Percentiles rank a stretch among this genome's conserved stretches.
Evolutionary conservation across 2,329 filamentous ascomycete genomes (phyloP).

Genomic region (Apiospora koreana): DNA sequence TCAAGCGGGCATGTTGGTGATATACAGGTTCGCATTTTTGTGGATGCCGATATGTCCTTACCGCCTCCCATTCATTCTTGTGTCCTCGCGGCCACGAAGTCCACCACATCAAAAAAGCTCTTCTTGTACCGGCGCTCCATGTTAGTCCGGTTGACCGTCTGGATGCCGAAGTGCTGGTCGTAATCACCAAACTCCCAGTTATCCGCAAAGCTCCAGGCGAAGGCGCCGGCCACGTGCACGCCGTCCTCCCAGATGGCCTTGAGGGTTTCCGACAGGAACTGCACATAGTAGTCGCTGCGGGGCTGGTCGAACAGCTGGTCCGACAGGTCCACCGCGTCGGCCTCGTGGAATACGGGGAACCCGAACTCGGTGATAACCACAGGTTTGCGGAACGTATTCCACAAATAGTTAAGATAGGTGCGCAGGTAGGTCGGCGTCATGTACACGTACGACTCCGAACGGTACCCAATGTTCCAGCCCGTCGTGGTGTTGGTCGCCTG

Average conservation of each 20-base stretch:
- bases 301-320: slow-evolving; percentile 57
- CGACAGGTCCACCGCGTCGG: slow-evolving; percentile 37
- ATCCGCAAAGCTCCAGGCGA: slow-evolving; percentile 54
- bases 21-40: no score
- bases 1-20: no score
- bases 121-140: slow-evolving; percentile 55
- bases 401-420: slow-evolving; percentile 56
- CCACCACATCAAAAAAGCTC: slow-evolving; percentile 59
- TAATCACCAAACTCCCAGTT: slow-evolving; percentile 59
- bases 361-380: slow-evolving; percentile 58
- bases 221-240: slow-evolving; percentile 53
- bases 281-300: slow-evolving; percentile 55
- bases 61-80: not conserved
- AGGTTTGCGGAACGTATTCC: slow-evolving; percentile 56
- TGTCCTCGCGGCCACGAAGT: slow-evolving; percentile 40
- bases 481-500: slow-evolving; percentile 46
- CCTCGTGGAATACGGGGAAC: slow-evolving; percentile 53
- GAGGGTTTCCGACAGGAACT: slow-evolving; percentile 54
- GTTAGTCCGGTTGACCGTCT: slow-evolving; percentile 55
- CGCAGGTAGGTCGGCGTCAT: slow-evolving; percentile 60
- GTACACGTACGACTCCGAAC: slow-evolving; percentile 57
- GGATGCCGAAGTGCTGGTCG: slow-evolving; percentile 53
- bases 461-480: slow-evolving; percentile 61
- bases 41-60: not conserved
- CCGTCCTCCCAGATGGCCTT: slow-evolving; percentile 58